Conservation (phyloP, 75 land plant genomes). For the Pseudotsuga menziesii region DNA sequence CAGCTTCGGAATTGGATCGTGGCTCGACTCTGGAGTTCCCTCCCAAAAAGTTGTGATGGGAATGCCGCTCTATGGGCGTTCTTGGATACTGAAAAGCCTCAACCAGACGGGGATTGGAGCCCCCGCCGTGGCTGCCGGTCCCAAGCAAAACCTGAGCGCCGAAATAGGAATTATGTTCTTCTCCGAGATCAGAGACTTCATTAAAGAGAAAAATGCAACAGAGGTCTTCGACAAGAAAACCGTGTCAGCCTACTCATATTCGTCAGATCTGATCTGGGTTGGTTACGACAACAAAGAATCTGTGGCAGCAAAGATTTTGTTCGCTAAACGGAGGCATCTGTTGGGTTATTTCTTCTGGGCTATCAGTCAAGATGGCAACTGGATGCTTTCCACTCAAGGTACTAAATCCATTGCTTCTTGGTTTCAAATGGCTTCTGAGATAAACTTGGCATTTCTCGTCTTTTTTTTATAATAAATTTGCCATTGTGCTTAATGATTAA, state of each 20-base stretch:
- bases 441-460: too few relatives aligned
- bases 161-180: constrained; percentile 15
- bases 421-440: too few relatives aligned
- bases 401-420: neutral
- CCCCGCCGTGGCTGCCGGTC: constrained; percentile 28
- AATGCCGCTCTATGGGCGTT: constrained; percentile 55
- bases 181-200: constrained; percentile 22
- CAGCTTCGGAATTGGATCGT: constrained; percentile 46
- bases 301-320: neutral
- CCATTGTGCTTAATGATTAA: too few relatives aligned
- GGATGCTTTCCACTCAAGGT: neutral
- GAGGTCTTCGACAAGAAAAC: constrained; percentile 8
- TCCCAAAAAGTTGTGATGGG: constrained; percentile 45
- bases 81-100: constrained; percentile 49
- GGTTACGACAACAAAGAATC: neutral
- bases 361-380: neutral
- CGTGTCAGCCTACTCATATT: constrained; percentile 1
- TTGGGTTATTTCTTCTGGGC: constrained; percentile 7
- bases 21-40: constrained; percentile 56
- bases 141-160: neutral
- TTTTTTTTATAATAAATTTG: too few relatives aligned
- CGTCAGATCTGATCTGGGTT: neutral
- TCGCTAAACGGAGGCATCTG: neutral
- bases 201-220: neutral
- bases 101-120: constrained; percentile 41